Evolutionary conservation across 192 early-diverging fungal species (phyloP).

Genomic region (Helicostylum pulchrum): DNA sequence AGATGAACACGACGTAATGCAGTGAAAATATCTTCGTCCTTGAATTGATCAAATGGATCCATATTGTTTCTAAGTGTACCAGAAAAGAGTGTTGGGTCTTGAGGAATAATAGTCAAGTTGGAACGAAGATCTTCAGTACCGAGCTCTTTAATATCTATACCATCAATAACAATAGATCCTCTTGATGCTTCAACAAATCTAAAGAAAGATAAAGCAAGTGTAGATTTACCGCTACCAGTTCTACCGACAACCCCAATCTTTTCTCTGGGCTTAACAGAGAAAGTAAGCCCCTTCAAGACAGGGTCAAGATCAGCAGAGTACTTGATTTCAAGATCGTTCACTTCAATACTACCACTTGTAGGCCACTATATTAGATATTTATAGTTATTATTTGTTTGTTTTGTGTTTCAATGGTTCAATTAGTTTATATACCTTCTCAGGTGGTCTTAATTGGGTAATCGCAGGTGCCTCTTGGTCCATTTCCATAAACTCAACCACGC

Average conservation of each 20-base stretch:
- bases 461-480: slow-evolving; percentile 79
- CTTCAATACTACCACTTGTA: slow-evolving; percentile 63
- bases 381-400: neutral
- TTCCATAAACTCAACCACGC: slow-evolving; percentile 75
- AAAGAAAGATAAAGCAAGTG: slow-evolving; percentile 73
- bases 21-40: slow-evolving; percentile 73
- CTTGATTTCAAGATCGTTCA: slow-evolving; percentile 67
- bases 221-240: slow-evolving; percentile 84
- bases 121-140: slow-evolving; percentile 75
- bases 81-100: slow-evolving; percentile 76
- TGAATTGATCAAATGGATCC: slow-evolving; percentile 61
- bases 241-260: slow-evolving; percentile 96
- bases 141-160: slow-evolving; percentile 68
- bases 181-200: slow-evolving; percentile 69
- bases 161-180: slow-evolving; percentile 76
- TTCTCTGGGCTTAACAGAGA: slow-evolving; percentile 57
- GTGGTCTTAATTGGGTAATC: slow-evolving; percentile 49
- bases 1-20: slow-evolving; percentile 75
- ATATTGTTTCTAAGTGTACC: slow-evolving; percentile 80
- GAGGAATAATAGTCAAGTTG: slow-evolving; percentile 84
- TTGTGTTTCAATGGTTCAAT: neutral
- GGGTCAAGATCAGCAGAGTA: slow-evolving; percentile 69
- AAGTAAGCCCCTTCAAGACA: slow-evolving; percentile 73
- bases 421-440: slow-evolving; percentile 44
- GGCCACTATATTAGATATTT: slow-evolving; percentile 64